Evolutionary conservation across 2,329 filamentous ascomycete genomes (phyloP), one percentile per base, ranked within the genome.

Genomic region (Penicillium expansum): DNA sequence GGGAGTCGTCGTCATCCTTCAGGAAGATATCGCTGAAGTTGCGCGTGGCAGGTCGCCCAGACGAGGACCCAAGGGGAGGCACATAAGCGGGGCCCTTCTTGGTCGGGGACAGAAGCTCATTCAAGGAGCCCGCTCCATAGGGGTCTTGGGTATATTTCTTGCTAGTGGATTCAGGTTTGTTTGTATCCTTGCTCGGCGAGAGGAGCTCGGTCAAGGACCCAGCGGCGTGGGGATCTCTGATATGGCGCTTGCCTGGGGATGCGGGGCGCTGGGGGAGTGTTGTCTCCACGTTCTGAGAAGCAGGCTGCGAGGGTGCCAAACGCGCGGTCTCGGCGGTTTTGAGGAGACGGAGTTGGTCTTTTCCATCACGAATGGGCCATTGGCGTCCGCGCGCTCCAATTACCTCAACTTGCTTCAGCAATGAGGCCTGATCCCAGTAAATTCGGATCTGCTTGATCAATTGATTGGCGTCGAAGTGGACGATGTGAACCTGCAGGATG

Each of bases 341-440:
- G 67, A 96, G 90, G 68, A 96, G 79, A 67, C 86, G 87, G 65
- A 88, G 82, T 78, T 97, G 92, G 52, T 96, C 92, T 67, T 85
- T 85, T 71, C 88, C 89, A 71, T 96, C 92, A 65, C 86, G 86
- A 71, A 99, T 95, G 53, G 94, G 94, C 94, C 94, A 99, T 77
- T 94, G 96, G 73, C 89, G 90, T 55, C 90, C 91, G 52, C 89
- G 88, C 71, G 87, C 88, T 68, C 94, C 93, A 74, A 99, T 97
- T 55, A 97, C 87, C 61, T 97, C 92, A 62, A 97, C 83, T 74
- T 96, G 89, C 79, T 94, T 97, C 64, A 99, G 84, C 39, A 99
- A 84, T 52, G 91, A 89, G 59, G 87, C 92, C 76, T 99, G 94
- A 73, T 99, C 94, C 94, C 94, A 99, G 73, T 89, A 91, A 65